These are phyloP conservation scores for Pseudogymnoascus sp. DNA, from an alignment of 2,329 filamentous ascomycete species.

Conservation along the genomic window DNA sequence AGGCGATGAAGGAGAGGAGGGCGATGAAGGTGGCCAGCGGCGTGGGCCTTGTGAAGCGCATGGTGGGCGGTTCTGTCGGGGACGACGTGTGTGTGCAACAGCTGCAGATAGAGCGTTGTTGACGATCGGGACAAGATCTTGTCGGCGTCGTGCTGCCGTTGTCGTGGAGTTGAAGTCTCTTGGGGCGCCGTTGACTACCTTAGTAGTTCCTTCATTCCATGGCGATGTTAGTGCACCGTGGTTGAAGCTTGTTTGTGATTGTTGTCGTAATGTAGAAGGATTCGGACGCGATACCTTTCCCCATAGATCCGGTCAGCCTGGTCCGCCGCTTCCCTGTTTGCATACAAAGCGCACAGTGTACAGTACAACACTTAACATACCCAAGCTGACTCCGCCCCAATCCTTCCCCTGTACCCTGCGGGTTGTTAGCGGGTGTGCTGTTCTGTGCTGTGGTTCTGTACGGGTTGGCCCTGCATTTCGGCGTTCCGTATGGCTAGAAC, in stretches of 20 bases:
- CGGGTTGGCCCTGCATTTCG: background rate
- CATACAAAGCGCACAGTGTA: background rate
- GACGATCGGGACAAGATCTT: background rate
- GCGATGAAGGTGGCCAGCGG: conserved; percentile 7
- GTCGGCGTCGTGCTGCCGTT: background rate
- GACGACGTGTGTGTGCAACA: background rate
- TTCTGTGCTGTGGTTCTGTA: background rate
- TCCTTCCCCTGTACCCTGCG: background rate
- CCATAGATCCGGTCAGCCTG: background rate
- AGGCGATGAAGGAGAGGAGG: conserved; percentile 5
- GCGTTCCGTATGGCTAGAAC: background rate
- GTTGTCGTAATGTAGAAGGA: background rate
- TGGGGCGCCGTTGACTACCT: background rate
- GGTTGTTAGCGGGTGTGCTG: background rate
- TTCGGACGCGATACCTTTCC: background rate
- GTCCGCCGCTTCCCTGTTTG: background rate
- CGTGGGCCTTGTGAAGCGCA: conserved; percentile 5
- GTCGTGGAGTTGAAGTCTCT: background rate
- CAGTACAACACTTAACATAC: background rate
- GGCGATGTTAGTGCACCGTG: background rate
- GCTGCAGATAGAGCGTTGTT: background rate
- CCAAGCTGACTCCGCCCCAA: background rate
- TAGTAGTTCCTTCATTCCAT: background rate
- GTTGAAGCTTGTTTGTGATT: background rate
- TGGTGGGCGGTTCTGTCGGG: conserved; percentile 6